phyloP scores from a whole-genome alignment of 1,284 basidiomycete species.

The Meira miltonrushii region DNA sequence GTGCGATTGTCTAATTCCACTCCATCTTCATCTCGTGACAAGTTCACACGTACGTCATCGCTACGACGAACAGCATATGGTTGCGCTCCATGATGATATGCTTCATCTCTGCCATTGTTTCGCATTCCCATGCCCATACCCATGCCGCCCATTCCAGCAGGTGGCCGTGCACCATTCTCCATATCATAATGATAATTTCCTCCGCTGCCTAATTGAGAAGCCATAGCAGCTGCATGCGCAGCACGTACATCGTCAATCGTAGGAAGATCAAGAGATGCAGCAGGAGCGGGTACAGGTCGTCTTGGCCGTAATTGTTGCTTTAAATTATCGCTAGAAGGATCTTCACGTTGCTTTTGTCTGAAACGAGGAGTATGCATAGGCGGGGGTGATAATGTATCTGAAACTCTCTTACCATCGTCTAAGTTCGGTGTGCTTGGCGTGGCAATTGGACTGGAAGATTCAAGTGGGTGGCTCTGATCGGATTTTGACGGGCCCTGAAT shows the following conservation, averaged over 20 bases:
- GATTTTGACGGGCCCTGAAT: background rate
- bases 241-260: constrained; percentile 50
- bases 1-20: constrained; percentile 10
- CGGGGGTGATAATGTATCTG: constrained; percentile 17
- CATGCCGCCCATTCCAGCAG: constrained; percentile 10
- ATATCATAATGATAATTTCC: constrained; percentile 11
- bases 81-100: background rate
- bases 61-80: background rate
- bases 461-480: constrained; percentile 15
- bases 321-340: constrained; percentile 16
- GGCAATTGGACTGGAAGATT: background rate
- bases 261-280: constrained; percentile 40
- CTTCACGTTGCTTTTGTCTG: constrained; percentile 38
- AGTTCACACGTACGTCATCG: background rate
- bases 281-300: constrained; percentile 29
- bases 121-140: constrained; percentile 14
- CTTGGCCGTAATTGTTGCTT: constrained; percentile 14
- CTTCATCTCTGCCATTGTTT: background rate
- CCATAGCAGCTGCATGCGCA: constrained; percentile 35
- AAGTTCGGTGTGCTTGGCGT: background rate
- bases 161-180: constrained; percentile 1
- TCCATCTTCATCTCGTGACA: constrained; percentile 2
- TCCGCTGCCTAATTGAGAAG: constrained; percentile 6
- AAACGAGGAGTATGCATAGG: constrained; percentile 18
- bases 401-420: background rate